These are phyloP conservation scores for Neohortaea acidophila DNA, from an alignment of 495 filamentous ascomycete genomes.

Conservation along the genomic window DNA sequence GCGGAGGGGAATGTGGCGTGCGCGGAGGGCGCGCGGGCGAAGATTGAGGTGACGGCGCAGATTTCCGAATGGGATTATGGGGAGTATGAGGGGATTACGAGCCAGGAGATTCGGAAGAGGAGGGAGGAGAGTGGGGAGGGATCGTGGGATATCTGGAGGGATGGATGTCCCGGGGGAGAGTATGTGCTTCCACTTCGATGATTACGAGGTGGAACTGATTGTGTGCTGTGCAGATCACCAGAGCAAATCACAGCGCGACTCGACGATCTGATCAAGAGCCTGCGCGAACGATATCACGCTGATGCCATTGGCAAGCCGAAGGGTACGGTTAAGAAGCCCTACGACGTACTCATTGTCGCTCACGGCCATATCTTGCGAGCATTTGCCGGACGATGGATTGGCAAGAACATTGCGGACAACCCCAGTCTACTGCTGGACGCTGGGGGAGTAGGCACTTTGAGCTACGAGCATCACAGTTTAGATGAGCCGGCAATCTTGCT, in stretches of 20 bases:
- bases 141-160: conserved; percentile 31
- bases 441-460: conserved; percentile 44
- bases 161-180: conserved; percentile 44
- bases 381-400: conserved; percentile 24
- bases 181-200: conserved; percentile 22
- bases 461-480: conserved; percentile 50
- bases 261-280: conserved; percentile 25
- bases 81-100: conserved; percentile 82
- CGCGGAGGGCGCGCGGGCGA: conserved; percentile 31
- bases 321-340: conserved; percentile 18
- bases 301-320: conserved; percentile 23
- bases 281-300: conserved; percentile 25
- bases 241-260: conserved; percentile 27
- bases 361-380: conserved; percentile 30
- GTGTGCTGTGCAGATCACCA: conserved; percentile 16
- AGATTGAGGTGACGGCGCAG: conserved; percentile 55
- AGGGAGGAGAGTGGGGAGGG: conserved; percentile 38
- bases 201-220: background rate
- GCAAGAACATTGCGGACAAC: conserved; percentile 20
- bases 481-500: conserved; percentile 55
- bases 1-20: background rate
- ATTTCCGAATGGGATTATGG: conserved; percentile 95
- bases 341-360: conserved; percentile 29
- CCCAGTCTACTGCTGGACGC: conserved; percentile 32
- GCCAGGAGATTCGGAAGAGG: conserved; percentile 49